A percentile compares a stretch with the other conserved stretches of the same genome.
These are phyloP conservation scores for Mikania micrantha DNA, from an alignment of 129 eudicot genomes.

Conservation along the genomic window DNA sequence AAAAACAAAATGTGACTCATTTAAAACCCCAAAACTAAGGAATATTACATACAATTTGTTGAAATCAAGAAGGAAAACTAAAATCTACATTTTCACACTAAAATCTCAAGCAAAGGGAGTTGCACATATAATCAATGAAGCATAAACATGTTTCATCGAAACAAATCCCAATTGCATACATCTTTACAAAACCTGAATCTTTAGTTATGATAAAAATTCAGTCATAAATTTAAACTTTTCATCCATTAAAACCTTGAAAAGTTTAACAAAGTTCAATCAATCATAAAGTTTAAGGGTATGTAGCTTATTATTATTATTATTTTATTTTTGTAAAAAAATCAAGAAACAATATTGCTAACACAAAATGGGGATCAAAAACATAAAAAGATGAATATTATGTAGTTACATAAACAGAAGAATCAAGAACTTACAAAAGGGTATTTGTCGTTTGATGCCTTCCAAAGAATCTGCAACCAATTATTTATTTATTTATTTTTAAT, in stretches of 20 bases:
- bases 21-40: background rate
- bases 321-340: background rate
- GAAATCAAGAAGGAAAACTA: too few species aligned
- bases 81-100: background rate
- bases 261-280: background rate
- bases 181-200: background rate
- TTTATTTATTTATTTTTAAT: background rate
- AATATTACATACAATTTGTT: too few species aligned
- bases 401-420: background rate
- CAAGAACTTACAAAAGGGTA: slow-evolving; percentile 16
- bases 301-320: background rate
- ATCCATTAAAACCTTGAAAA: background rate
- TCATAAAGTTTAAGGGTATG: background rate
- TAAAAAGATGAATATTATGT: background rate
- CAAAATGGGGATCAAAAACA: background rate
- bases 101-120: background rate
- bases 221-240: background rate
- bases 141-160: background rate
- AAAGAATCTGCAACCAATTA: background rate
- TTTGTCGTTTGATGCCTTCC: slow-evolving; percentile 1
- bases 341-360: background rate
- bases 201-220: too few species aligned
- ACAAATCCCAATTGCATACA: background rate
- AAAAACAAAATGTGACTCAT: too few species aligned
- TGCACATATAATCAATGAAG: background rate